Evolutionary conservation across 2,329 filamentous ascomycete species (phyloP), one percentile per base, ranked within the genome.

Genomic region (Tothia fuscella): DNA sequence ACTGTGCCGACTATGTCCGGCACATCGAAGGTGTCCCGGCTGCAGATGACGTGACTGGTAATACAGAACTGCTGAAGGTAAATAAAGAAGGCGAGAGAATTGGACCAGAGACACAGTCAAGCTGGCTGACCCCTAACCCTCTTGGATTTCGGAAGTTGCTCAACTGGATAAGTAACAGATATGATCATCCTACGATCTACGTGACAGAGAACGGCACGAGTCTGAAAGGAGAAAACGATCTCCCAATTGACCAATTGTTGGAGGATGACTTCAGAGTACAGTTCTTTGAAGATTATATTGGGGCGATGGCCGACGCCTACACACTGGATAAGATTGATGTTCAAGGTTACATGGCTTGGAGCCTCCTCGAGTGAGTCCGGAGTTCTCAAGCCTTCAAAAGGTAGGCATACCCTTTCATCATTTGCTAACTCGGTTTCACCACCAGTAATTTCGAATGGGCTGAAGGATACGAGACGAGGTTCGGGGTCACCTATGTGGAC

Each of bases 181-280:
- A 93, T 61, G 71, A 70, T 28, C 66, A 73, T 50, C 85, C 86
- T 28, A 77, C 75, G 54, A 88, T 93, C 63, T 89, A 86, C 58
- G 81, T 91, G 42, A 93, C 86, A 1, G 86, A 93, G 67, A 93
- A 88, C 60, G 86, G 86, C 30, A 93, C 85, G 3, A 85, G 80
- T 52, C 62, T 93, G 56, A 84, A 86, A 62, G 81, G 78, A 36
- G 86, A 93, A 67, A 88, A 84, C 55, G 78, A 88, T 48, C 64
- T 89, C 55, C 64, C 77, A 2, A 59, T 74, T 19, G 77, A 84
- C 47, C 53, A 83, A 62, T 77, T 91, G 46, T 65, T 93, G 35
- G 66, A 89, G 45, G 86, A 93, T 58, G 80, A 86, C 50, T 89
- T 93, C 70, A 74, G 87, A 17, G 76, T 76, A 41, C 67, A 80